Evolutionary conservation across 768 basidiomycete species (phyloP), one percentile per base, ranked within the genome.

Genomic region (Mycena leptocephala): DNA sequence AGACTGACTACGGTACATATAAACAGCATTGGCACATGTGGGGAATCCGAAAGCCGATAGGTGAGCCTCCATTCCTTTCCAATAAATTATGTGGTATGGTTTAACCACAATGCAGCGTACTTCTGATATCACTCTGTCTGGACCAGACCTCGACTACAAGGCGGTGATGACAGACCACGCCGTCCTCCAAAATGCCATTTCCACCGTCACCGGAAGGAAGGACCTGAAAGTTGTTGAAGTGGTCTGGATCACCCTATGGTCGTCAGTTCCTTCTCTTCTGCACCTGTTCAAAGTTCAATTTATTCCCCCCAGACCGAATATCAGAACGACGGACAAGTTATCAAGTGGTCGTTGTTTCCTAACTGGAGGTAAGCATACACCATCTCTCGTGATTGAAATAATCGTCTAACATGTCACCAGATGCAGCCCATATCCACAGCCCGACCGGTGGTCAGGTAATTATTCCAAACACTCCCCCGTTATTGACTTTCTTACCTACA

Each of bases 11-110:
- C 26, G 26, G 20, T 7, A 16, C 59, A 53, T 33, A 10, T 69
- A n/a, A n/a, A n/a, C n/a, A 90, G 89, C 80, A 84, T 70, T 89
- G 88, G 88, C 89, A 89, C 75, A 87, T 86, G 80, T 89, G 88
- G 88, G 70, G 62, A 10, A 63, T 18, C 18, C 46, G 5, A n/a
- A 33, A 16, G 20, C 37, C 28, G 28, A 58, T 11, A 41, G 37
- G 67, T 69, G 46, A 28, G 30, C 41, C 14, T 46, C 18, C n/a
- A n/a, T 33, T 33, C 26, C 22, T 11, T 24, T 33, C 28, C 9
- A n/a, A n/a, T n/a, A n/a, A n/a, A n/a, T 18, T n/a, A 9, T 46
- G 16, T 13, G 3, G 4, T 33, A 7, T 16, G 46, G 18, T 16
- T 10, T 18, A 1, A 32, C 22, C 30, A 2, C n/a, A 2, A 18